Conservation (phyloP, 2,329 filamentous ascomycete species). For the Beauveria brongniartii region DNA sequence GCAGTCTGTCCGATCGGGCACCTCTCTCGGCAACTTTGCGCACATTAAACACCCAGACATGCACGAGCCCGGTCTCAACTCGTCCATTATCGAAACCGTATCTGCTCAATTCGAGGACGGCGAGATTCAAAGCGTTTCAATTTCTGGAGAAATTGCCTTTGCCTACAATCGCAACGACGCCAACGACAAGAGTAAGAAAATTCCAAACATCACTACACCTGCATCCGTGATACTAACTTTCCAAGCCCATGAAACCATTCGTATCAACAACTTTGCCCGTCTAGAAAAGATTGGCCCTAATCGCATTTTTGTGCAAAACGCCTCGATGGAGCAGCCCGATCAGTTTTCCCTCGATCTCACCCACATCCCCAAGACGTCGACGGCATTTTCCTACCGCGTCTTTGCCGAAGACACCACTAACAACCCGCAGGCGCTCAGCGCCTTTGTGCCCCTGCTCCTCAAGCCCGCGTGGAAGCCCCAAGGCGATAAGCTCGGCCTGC, state of each 20-base stretch:
- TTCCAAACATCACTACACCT: background rate
- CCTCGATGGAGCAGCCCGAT: constrained; percentile 56
- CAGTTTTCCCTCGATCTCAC: constrained; percentile 72
- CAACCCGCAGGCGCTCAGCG: constrained; percentile 33
- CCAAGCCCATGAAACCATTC: constrained; percentile 56
- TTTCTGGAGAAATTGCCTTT: constrained; percentile 84
- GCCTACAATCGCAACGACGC: constrained; percentile 57
- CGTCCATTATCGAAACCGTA: constrained; percentile 88
- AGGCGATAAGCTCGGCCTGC: constrained; percentile 74
- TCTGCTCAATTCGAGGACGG: constrained; percentile 75
- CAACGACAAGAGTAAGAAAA: constrained; percentile 39
- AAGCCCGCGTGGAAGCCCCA: constrained; percentile 76
- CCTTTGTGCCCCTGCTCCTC: constrained; percentile 65
- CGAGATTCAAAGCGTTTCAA: constrained; percentile 59
- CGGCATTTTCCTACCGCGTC: constrained; percentile 89
- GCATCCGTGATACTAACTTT: constrained; percentile 6
- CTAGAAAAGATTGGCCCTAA: constrained; percentile 93
- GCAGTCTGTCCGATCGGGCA: constrained; percentile 82
- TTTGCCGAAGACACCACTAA: constrained; percentile 54
- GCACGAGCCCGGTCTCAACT: constrained; percentile 69
- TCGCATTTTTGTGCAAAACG: constrained; percentile 75
- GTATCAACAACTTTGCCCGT: constrained; percentile 78
- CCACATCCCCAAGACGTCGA: constrained; percentile 63
- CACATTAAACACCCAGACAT: constrained; percentile 77
- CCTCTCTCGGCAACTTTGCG: constrained; percentile 62